Percentiles rank a stretch among this genome's conserved stretches.
Evolutionary conservation across 331 rosid genomes (phyloP).

Genomic region (Acacia pycnantha): DNA sequence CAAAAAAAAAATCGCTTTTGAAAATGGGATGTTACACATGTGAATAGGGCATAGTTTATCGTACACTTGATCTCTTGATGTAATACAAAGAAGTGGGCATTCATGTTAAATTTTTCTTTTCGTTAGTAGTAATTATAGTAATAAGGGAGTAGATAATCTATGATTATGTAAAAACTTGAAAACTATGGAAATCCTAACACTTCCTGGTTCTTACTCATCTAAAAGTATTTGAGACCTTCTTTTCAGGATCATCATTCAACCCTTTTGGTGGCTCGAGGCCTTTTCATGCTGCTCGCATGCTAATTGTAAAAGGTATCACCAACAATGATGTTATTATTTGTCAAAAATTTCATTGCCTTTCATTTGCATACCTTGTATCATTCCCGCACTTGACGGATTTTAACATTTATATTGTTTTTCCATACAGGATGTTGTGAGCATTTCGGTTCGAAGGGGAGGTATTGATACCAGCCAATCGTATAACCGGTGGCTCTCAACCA

Average conservation of each 20-base stretch:
- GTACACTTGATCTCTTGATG: too few relatives aligned
- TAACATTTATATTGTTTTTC: not conserved
- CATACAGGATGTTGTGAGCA: slow-evolving; percentile 56
- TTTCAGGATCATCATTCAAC: slow-evolving; percentile 49
- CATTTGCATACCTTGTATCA: not conserved
- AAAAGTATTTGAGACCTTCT: slow-evolving; percentile 10
- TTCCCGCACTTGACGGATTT: slow-evolving; percentile 17
- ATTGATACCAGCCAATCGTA: slow-evolving; percentile 60
- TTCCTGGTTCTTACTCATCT: not conserved
- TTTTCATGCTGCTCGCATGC: slow-evolving; percentile 45
- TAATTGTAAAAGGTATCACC: slow-evolving; percentile 42
- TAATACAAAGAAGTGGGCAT: too few relatives aligned
- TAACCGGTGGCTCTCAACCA: slow-evolving; percentile 85
- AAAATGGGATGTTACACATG: too few relatives aligned
- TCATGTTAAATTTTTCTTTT: too few relatives aligned
- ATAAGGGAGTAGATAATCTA: too few relatives aligned
- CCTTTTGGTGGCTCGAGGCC: slow-evolving; percentile 36
- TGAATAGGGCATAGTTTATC: too few relatives aligned
- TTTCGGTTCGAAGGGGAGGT: slow-evolving; percentile 77
- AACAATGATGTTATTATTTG: slow-evolving; percentile 63
- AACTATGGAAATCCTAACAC: too few relatives aligned
- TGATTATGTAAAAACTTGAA: too few relatives aligned
- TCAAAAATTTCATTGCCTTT: slow-evolving; percentile 2
- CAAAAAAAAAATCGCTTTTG: too few relatives aligned
- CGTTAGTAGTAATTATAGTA: too few relatives aligned